Evolutionary conservation across 495 filamentous ascomycete species (phyloP).

Genomic region (Neurospora hispaniola): DNA sequence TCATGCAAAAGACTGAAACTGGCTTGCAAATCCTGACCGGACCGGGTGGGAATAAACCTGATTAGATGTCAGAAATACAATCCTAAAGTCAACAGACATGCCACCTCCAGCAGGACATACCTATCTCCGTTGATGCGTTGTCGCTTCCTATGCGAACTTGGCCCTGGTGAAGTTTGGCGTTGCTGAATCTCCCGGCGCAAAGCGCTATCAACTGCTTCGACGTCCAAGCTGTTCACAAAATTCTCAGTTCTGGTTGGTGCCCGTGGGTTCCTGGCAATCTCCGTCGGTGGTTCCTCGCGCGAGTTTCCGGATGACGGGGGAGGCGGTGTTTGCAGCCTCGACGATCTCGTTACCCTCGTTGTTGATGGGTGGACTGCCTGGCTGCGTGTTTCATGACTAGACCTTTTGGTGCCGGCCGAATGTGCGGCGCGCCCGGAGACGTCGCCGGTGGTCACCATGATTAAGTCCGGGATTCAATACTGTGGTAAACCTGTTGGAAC

Average conservation of each 20-base stretch:
- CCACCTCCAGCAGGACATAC: constrained; percentile 25
- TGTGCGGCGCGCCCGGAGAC: constrained; percentile 13
- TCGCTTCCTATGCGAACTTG: constrained; percentile 76
- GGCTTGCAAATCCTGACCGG: constrained; percentile 85
- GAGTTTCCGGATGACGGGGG: constrained; percentile 25
- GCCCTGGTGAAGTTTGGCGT: constrained; percentile 59
- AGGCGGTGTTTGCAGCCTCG: constrained; percentile 29
- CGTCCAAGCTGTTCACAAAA: constrained; percentile 21
- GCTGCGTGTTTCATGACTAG: constrained; percentile 22
- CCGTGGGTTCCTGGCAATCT: constrained; percentile 16
- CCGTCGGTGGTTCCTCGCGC: constrained; percentile 24
- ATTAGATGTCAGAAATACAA: background rate
- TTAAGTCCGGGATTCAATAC: background rate
- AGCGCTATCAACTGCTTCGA: constrained; percentile 25
- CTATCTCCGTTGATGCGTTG: constrained; percentile 79
- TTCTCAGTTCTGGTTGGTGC: constrained; percentile 19
- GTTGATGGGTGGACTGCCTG: constrained; percentile 8
- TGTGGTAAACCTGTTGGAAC: background rate
- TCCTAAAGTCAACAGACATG: background rate
- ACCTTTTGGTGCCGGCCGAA: constrained; percentile 26
- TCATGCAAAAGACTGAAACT: constrained; percentile 86
- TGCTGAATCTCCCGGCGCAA: constrained; percentile 28
- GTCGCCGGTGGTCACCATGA: constrained; percentile 30
- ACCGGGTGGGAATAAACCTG: constrained; percentile 92
- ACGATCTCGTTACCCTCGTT: constrained; percentile 15